Base-by-base conservation (phyloP, 768 basidiomycete species). In the Artomyces pyxidatus region DNA sequence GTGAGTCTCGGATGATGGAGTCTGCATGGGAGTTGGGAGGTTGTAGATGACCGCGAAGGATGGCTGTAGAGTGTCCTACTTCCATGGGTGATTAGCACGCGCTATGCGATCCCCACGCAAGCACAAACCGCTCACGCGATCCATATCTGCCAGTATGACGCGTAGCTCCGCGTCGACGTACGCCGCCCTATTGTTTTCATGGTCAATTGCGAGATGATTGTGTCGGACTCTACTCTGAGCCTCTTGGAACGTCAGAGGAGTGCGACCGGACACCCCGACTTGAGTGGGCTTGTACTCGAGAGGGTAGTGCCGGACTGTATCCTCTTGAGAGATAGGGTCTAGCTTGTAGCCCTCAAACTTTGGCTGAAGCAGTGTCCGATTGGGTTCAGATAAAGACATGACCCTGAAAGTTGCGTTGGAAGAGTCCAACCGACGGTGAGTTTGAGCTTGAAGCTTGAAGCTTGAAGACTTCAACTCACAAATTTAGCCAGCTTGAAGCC, bases 291-390 rank as follows among this genome's bases (percentile, higher is more conserved):
- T 66, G 53, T 67, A 63, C 22, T 63, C 60, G 27, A 89, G 74
- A 8, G 63, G 62, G 61, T 74, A 76, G 22, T 76, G 71, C 17
- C 65, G 64, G 4, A 85, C 71, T 8, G 68, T 66, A 7, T 76
- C 67, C n/a, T 81, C 76, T 55, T 82, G 80, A 10, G 71, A 62
- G 28, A 88, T 68, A 3, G 78, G 67, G 52, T 81, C 73, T 23
- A 93, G 72, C 55, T 77, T 87, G 63, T 93, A 92, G 2, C 85
- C 86, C 55, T 93, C 89, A 49, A 93, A 93, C 56, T 84, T 85
- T 1, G 87, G 80, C 57, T 92, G 91, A 22, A 87, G 64, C 14
- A 91, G 72, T 26, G 71, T 59, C 37, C 76, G 76, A 6, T 74
- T 37, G 11, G 56, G 56, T 28, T 51, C 47, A 28, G 39, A 41